phyloP scores from a whole-genome alignment of 768 basidiomycete species.

The Austroboletus eburneus region DNA sequence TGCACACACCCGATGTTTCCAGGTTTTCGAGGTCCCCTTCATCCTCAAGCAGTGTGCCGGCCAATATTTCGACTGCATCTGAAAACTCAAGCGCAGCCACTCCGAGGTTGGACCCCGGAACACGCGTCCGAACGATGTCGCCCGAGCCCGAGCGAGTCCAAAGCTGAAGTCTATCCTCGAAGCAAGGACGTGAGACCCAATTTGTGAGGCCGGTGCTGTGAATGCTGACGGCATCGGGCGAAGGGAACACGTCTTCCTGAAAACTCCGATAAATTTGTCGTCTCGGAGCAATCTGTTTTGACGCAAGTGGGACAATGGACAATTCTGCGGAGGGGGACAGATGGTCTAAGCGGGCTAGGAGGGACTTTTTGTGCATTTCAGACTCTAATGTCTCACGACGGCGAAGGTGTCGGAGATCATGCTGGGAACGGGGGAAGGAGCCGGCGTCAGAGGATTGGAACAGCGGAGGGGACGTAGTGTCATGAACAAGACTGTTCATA shows the following conservation, averaged over 20 bases:
- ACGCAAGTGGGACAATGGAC: slow-evolving; percentile 43
- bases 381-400: slow-evolving; percentile 40
- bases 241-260: slow-evolving; percentile 24
- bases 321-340: slow-evolving; percentile 39
- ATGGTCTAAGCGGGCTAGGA: slow-evolving; percentile 43
- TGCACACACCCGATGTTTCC: slow-evolving; percentile 18
- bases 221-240: slow-evolving; percentile 11
- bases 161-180: slow-evolving; percentile 64
- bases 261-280: slow-evolving; percentile 32
- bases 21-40: slow-evolving; percentile 10
- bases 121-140: slow-evolving; percentile 32
- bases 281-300: slow-evolving; percentile 28
- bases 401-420: slow-evolving; percentile 35
- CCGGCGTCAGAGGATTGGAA: slow-evolving; percentile 31
- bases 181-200: slow-evolving; percentile 74
- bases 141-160: slow-evolving; percentile 45
- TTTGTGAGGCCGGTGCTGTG: slow-evolving; percentile 54
- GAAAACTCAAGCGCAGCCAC: slow-evolving; percentile 74
- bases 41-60: slow-evolving; percentile 37
- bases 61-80: slow-evolving; percentile 59
- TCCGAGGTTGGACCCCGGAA: slow-evolving; percentile 49
- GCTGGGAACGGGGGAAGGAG: slow-evolving; percentile 57
- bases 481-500: slow-evolving; percentile 42
- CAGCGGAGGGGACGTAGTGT: slow-evolving; percentile 46
- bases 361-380: slow-evolving; percentile 45